Percentiles rank a stretch among this genome's conserved stretches.
These are phyloP conservation scores for Calocybe cyanea DNA, from an alignment of 768 basidiomycete genomes.

Conservation along the genomic window DNA sequence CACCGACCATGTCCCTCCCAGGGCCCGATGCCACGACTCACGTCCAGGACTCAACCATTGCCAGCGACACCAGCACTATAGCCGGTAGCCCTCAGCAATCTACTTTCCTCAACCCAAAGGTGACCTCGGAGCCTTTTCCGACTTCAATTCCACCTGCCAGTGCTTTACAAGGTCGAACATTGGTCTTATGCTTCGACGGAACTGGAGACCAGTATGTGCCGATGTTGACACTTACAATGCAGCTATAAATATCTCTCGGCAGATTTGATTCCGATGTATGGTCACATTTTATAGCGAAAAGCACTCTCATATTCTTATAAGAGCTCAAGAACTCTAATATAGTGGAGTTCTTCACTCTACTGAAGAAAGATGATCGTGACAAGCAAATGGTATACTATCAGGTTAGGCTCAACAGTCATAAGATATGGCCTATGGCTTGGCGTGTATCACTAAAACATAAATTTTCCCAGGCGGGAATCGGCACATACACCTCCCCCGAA, in stretches of 20 bases:
- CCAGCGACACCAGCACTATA: too few species aligned
- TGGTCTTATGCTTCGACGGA: too few species aligned
- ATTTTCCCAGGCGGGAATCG: conserved; percentile 46
- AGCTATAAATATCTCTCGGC: background rate
- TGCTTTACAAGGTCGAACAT: too few species aligned
- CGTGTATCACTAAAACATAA: too few species aligned
- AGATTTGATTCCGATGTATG: conserved; percentile 39
- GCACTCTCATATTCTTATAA: background rate
- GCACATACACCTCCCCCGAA: conserved; percentile 44
- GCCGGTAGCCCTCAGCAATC: conserved; percentile 21
- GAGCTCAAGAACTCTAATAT: conserved; percentile 55
- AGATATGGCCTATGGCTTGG: too few species aligned
- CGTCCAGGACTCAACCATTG: too few species aligned
- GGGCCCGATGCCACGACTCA: too few species aligned
- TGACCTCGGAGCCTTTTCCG: too few species aligned
- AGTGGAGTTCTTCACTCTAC: conserved; percentile 43
- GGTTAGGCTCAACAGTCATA: conserved; percentile 21
- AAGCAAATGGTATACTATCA: conserved; percentile 58
- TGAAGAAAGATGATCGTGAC: conserved; percentile 47
- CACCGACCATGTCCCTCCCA: too few species aligned
- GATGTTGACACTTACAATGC: background rate
- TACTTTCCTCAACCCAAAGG: too few species aligned
- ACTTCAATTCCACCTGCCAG: too few species aligned
- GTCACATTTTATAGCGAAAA: background rate
- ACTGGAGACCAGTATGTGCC: conserved; percentile 40